Conservation (phyloP, 306 rosid species). For the Glycyrrhiza uralensis region DNA sequence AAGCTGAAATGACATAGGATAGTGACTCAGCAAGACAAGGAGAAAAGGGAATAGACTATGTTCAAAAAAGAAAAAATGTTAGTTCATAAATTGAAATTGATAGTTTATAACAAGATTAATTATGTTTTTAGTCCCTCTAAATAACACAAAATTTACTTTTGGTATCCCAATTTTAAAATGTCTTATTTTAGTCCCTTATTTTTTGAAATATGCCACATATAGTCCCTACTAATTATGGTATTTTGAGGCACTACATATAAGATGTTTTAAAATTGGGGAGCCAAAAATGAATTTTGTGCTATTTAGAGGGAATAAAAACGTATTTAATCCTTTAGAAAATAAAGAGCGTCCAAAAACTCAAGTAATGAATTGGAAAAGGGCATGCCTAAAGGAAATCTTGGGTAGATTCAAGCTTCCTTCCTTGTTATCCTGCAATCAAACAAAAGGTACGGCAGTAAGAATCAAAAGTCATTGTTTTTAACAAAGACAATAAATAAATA, state of each 20-base stretch:
- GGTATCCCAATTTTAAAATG: no score
- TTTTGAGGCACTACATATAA: no score
- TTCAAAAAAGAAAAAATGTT: background rate
- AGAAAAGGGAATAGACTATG: background rate
- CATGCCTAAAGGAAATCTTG: slow-evolving; percentile 35
- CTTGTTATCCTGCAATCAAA: slow-evolving; percentile 68
- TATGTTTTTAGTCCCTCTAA: no score
- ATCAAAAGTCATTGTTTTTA: background rate
- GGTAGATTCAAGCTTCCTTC: slow-evolving; percentile 70
- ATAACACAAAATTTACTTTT: no score
- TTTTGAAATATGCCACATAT: no score
- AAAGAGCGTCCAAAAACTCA: background rate
- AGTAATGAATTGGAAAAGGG: slow-evolving; percentile 12
- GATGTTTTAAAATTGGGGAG: no score
- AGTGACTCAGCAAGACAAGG: background rate
- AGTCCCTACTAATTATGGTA: no score
- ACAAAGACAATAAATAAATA: background rate
- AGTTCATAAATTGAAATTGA: background rate
- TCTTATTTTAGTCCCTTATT: no score
- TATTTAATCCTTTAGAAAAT: no score
- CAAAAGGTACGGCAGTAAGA: slow-evolving; percentile 8
- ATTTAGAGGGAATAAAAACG: no score
- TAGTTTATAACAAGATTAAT: no score
- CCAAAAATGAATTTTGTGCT: no score
- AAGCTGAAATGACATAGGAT: slow-evolving; percentile 28